Evolutionary conservation across 768 basidiomycete species (phyloP).

Genomic region (Trametes gibbosa): DNA sequence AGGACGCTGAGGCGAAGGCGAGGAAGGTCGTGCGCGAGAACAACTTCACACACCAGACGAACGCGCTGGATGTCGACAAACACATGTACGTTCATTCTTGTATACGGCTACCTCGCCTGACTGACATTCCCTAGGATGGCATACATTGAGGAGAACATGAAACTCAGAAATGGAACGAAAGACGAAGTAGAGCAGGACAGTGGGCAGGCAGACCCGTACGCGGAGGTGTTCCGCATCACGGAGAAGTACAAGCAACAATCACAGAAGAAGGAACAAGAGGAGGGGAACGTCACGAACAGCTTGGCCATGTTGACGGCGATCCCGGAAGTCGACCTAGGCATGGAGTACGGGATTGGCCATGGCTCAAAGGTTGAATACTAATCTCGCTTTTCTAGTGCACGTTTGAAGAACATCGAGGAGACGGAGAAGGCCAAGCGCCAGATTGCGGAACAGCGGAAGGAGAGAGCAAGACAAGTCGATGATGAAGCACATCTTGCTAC

Average conservation of each 20-base stretch:
- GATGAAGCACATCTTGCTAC: constrained; percentile 87
- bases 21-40: constrained; percentile 75
- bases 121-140: constrained; percentile 72
- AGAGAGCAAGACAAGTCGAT: constrained; percentile 45
- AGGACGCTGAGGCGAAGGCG: constrained; percentile 67
- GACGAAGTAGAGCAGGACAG: constrained; percentile 46
- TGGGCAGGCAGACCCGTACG: constrained; percentile 63
- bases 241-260: constrained; percentile 60
- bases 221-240: constrained; percentile 72
- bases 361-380: background rate
- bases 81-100: constrained; percentile 73
- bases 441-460: constrained; percentile 71
- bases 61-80: constrained; percentile 94
- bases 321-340: constrained; percentile 96
- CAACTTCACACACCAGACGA: constrained; percentile 98
- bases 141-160: constrained; percentile 94
- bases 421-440: constrained; percentile 94
- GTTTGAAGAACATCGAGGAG: constrained; percentile 93
- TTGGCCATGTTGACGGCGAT: constrained; percentile 96
- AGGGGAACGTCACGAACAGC: constrained; percentile 91
- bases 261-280: constrained; percentile 54
- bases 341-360: constrained; percentile 73
- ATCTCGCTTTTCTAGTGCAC: constrained; percentile 49
- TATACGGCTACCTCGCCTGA: background rate
- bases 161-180: constrained; percentile 57